Evolutionary conservation across 148 eudicot genomes (phyloP).

Genomic region (Camellia sinensis): DNA sequence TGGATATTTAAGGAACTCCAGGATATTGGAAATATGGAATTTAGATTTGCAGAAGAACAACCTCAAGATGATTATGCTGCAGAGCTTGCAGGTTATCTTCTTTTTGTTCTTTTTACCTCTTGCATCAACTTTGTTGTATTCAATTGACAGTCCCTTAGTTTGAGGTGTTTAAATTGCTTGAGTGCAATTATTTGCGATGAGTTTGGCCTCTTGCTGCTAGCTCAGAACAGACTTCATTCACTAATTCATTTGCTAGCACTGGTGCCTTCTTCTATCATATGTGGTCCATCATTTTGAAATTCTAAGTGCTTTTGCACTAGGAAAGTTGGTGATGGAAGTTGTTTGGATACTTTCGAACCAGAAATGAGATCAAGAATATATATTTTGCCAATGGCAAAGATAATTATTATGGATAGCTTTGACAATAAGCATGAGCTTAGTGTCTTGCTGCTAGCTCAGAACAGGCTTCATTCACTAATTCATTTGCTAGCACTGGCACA

Average conservation of each 20-base stretch:
- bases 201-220: neutral
- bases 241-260: neutral
- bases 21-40: slow-evolving; percentile 90
- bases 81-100: slow-evolving; percentile 77
- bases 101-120: slow-evolving; percentile 8
- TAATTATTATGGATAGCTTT: neutral
- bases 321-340: neutral
- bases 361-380: neutral
- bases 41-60: slow-evolving; percentile 92
- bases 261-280: neutral
- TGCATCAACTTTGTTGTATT: slow-evolving; percentile 1
- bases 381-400: neutral
- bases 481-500: neutral
- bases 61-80: slow-evolving; percentile 98
- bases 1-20: slow-evolving; percentile 97
- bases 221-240: neutral
- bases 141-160: slow-evolving; percentile 4
- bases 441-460: neutral
- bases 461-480: neutral
- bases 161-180: neutral
- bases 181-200: neutral
- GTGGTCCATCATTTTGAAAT: neutral
- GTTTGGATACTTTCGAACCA: slow-evolving; percentile 1
- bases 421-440: neutral
- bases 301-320: neutral